A percentile compares a stretch with the other conserved stretches of the same genome.
Evolutionary conservation across 108 stramenopile species (phyloP).

Genomic region (Cyclotella sp.): DNA sequence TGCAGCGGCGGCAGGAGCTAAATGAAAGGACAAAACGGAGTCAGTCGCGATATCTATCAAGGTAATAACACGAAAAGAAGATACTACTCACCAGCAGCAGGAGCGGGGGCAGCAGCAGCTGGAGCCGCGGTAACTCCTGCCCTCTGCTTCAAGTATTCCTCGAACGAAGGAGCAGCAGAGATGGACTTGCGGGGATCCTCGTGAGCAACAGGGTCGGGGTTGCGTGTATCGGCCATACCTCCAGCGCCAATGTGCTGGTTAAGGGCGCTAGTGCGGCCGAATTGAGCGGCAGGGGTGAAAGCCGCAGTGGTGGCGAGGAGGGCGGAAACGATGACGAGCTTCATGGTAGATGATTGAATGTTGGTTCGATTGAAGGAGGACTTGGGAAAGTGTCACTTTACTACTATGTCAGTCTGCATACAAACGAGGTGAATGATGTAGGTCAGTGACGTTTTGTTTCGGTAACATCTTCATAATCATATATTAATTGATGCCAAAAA

Average conservation of each 20-base stretch:
- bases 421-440: too few species aligned
- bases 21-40: not conserved
- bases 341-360: conserved; percentile 7
- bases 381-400: too few species aligned
- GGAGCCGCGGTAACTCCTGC: conserved; percentile 11
- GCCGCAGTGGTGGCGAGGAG: conserved; percentile 63
- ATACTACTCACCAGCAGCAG: not conserved
- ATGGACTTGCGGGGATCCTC: conserved; percentile 88
- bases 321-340: conserved; percentile 56
- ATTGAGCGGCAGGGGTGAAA: conserved; percentile 56
- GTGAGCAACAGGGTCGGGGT: conserved; percentile 69
- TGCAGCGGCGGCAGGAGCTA: not conserved
- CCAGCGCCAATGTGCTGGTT: conserved; percentile 62
- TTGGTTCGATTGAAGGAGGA: conserved; percentile 4
- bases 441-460: too few species aligned
- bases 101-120: not conserved
- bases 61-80: not conserved
- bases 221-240: conserved; percentile 84
- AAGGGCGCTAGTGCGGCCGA: conserved; percentile 33
- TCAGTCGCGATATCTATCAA: not conserved
- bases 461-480: too few species aligned
- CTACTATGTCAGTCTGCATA: too few species aligned
- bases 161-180: conserved; percentile 82
- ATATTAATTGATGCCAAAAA: too few species aligned
- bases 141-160: conserved; percentile 87